These are phyloP conservation scores for Arabis hirsuta DNA, from an alignment of 345 rosid genomes.

Conservation along the genomic window DNA sequence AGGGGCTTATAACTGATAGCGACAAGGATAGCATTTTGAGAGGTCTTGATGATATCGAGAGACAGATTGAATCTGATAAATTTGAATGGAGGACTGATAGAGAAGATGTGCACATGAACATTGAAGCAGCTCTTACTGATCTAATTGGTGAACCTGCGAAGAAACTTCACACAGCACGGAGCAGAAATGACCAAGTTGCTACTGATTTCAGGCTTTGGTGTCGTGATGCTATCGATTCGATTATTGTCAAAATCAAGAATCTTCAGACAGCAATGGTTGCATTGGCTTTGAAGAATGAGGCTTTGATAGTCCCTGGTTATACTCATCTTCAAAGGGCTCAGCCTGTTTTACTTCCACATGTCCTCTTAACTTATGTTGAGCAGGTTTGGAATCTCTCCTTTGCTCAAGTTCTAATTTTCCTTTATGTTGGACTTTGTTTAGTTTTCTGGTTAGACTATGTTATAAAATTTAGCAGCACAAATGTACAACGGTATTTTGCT, in stretches of 20 bases:
- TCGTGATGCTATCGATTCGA: constrained; percentile 80
- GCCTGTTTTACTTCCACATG: constrained; percentile 88
- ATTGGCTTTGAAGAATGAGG: constrained; percentile 72
- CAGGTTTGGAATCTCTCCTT: constrained; percentile 55
- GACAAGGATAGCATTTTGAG: constrained; percentile 72
- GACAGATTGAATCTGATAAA: constrained; percentile 59
- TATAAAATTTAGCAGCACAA: not conserved
- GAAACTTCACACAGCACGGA: constrained; percentile 94
- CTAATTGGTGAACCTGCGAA: constrained; percentile 97
- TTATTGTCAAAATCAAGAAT: constrained; percentile 48
- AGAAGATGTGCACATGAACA: constrained; percentile 98
- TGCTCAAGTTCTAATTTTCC: not conserved
- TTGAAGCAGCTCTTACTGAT: constrained; percentile 93
- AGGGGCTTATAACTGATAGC: constrained; percentile 70
- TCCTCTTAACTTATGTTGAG: constrained; percentile 81
- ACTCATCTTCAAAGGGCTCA: constrained; percentile 97
- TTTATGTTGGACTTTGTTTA: not conserved
- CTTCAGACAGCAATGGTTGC: constrained; percentile 72
- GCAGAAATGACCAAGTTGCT: constrained; percentile 87
- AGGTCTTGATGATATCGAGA: constrained; percentile 84
- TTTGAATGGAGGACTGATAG: constrained; percentile 91
- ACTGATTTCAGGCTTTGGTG: constrained; percentile 96
- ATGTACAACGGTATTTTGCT: not conserved
- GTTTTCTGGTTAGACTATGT: not conserved
- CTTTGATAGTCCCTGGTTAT: constrained; percentile 87